Base-by-base conservation (phyloP, 2,329 filamentous ascomycete species). In the Diplodia seriata region DNA sequence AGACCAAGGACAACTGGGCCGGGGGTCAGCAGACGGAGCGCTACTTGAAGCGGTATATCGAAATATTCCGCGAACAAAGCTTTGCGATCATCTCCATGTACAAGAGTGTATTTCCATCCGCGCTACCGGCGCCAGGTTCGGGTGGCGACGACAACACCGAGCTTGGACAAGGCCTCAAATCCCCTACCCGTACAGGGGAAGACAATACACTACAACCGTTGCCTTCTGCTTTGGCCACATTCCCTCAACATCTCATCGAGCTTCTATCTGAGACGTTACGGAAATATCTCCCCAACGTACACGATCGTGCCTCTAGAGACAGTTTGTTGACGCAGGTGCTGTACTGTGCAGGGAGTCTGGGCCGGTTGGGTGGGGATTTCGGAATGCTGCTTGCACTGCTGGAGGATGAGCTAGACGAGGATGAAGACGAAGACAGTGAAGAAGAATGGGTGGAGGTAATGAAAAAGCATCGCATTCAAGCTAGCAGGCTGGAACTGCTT, bases 31-130 rank as follows among this genome's bases (percentile, higher is more conserved):
- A 98, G 77, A 97, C 94, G 0, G 95, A 98, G 78, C 87, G 93
- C 63, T 99, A 93, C 74, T 82, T 99, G 53, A 99, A 98, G 79
- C 87, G 94, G 57, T 99, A 97, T 79, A 92, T 99, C 73, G 95
- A 99, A 77, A 93, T 99, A 33, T 98, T 98, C 77, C 91, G 95
- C 64, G 95, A 99, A 79, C 95, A 99, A 79, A 97, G 92, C 76
- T 99, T 99, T 78, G 91, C 90, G 53, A 97, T 98, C 69, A 89
- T 98, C 33, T 97, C 93, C 68, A 93, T 98, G 85, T 97, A 96
- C 79, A 92, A 90, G 74, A 95, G 91, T 74, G 93, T 98, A 66
- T 97, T 97, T 74, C 89, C 91, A 0, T 84, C 86, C 3, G 85
- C 88, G 4, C 71, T 84, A 4, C 81, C 82, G 8, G 74, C 75